Evolutionary conservation across 2,329 filamentous ascomycete genomes (phyloP).

Genomic region (Dothiorella sarmentorum): DNA sequence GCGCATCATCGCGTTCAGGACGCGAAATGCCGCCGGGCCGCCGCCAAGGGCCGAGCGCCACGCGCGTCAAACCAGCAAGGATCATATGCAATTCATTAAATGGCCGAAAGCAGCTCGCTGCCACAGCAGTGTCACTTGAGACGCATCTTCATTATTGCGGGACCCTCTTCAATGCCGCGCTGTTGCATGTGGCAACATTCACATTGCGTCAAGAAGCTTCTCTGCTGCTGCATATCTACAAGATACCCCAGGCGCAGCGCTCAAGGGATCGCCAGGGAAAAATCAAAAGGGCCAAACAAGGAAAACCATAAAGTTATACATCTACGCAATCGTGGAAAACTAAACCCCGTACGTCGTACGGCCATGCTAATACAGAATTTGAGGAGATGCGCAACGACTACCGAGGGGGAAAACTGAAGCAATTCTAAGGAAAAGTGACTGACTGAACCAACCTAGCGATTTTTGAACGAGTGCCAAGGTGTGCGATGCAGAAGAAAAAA

Average conservation of each 20-base stretch:
- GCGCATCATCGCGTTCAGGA: conserved; percentile 9
- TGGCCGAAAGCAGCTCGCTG: background rate
- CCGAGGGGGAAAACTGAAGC: background rate
- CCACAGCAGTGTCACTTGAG: background rate
- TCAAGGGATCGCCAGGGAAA: background rate
- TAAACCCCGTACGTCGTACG: conserved; percentile 11
- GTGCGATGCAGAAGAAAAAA: background rate
- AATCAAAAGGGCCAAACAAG: background rate
- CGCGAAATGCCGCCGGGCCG: background rate
- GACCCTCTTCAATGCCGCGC: background rate
- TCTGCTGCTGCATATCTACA: conserved; percentile 1
- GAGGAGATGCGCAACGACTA: background rate
- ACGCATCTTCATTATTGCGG: background rate
- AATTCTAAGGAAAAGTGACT: background rate
- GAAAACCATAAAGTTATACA: background rate
- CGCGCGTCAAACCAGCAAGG: background rate
- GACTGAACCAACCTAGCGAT: background rate
- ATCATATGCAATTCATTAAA: background rate
- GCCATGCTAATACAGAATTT: background rate
- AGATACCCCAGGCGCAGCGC: background rate
- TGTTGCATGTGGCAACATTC: background rate
- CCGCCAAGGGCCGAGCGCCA: conserved; percentile 7
- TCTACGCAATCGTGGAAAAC: conserved; percentile 7
- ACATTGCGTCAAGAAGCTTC: background rate
- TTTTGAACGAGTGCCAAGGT: conserved; percentile 8